Evolutionary conservation across 2,329 filamentous ascomycete species (phyloP), one percentile per base, ranked within the genome.

Genomic region (Didymella pinodella): DNA sequence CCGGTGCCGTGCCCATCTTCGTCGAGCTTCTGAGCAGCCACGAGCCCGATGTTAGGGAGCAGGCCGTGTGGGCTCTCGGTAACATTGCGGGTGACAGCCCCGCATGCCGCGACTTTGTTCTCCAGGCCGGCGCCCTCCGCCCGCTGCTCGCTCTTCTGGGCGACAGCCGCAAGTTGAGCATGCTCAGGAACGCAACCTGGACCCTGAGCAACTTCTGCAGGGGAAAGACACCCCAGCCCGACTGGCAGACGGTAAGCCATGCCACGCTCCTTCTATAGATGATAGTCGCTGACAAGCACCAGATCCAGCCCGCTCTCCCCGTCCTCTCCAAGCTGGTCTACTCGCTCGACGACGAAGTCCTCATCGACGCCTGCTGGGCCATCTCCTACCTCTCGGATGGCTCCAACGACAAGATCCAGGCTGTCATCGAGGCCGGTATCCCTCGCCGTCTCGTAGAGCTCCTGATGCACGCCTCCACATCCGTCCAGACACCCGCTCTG

Each of bases 51-150:
- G 95, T 99, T 44, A 87, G 95, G 68, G 95, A 99, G 81, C 95
- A 99, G 81, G 95, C 95, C 57, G 95, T 99, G 54, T 99, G 95
- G 95, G 95, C 95, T 44, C 84, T 99, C 54, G 95, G 95, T 75
- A 99, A 99, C 82, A 99, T 99, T 81, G 95, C 95, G 66, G 95
- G 95, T 81, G 95, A 99, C 79, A 98, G 94, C 84, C 95, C 95
- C 65, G 89, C 92, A 74, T 99, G 95, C 87, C 90, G 95, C 74
- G 95, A 99, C 80, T 99, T 96, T 77, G 95, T 99, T 61, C 86
- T 99, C 57, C 89, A 89, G 78, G 92, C 91, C 67, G 93, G 93
- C 72, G 95, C 95, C 63, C 87, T 99, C 51, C 92, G 92, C 79
- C 95, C 95, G 51, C 86, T 99, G 57, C 87, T 99, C 57, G 87